Base-by-base conservation (phyloP, 2,329 filamentous ascomycete species). In the Fusarium pilosicola region DNA sequence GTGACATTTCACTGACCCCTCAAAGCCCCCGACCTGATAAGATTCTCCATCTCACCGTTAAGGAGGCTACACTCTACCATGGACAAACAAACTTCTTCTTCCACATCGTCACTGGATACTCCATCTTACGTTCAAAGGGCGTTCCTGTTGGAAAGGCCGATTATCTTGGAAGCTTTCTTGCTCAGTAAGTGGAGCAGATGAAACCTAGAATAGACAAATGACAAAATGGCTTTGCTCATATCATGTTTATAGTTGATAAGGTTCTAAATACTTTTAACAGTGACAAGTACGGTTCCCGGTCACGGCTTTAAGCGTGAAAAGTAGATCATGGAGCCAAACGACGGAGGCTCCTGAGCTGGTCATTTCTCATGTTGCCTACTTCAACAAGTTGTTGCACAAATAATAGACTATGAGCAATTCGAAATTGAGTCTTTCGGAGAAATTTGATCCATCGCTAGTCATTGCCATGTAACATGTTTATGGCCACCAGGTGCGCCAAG, bases 41-140 rank as follows among this genome's bases (percentile, higher is more conserved):
- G 18, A 41, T 15, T 14, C 49, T 59, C 5, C n/a, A 46, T 13
- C 5, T 46, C 12, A 62, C 60, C 1, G 41, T 59, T 5, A 62
- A 46, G n/a, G 41, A 62, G 18, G 52, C 41, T 9, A n/a, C 32
- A 9, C 60, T 62, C 1, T 14, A n/a, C 17, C 52, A 59, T 14
- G 60, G 52, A 2, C 60, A 62, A 2, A 36, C 60, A 20, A 62
- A 62, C 18, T 58, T 62, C 34, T 62, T 59, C 34, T 62, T 62
- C 22, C 60, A 62, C 4, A n/a, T 62, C 13, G 41, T 46, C 22
- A 62, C 60, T 39, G 60, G 41, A 2, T 62, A 62, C 42, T 59
- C 52, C 5, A 59, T 62, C 15, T 20, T 62, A 3, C 60, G 60
- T 15, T 28, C 60, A 0, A 32, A 59, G 41, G 60, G 52, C 1